These are phyloP conservation scores for Boletus pseudo-olivaceus DNA, from an alignment of 768 basidiomycete species.

Conservation along the genomic window DNA sequence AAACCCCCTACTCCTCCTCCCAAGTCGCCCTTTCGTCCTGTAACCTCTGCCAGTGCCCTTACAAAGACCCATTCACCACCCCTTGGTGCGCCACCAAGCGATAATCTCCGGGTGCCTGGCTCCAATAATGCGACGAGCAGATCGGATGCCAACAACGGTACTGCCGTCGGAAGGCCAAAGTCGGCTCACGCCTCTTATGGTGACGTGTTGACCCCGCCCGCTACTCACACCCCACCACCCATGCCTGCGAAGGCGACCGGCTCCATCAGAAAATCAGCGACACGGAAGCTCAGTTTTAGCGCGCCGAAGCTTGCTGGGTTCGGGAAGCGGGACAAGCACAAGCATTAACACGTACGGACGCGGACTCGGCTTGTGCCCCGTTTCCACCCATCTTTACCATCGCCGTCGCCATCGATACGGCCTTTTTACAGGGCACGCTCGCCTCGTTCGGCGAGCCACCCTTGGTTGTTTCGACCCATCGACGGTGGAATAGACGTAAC, in stretches of 20 bases:
- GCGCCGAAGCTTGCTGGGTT: conserved; percentile 52
- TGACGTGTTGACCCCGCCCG: conserved; percentile 11
- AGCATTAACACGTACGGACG: conserved; percentile 28
- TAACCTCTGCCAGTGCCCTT: conserved; percentile 37
- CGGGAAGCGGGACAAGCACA: conserved; percentile 50
- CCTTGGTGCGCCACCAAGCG: not conserved
- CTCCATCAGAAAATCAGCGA: conserved; percentile 36
- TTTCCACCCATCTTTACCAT: not conserved
- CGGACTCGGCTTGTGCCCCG: not conserved
- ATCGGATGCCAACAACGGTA: not conserved
- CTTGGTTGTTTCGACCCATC: not conserved
- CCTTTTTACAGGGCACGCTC: not conserved
- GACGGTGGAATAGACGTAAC: not conserved
- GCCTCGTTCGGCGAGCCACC: not conserved
- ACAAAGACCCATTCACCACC: conserved; percentile 8
- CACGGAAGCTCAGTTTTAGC: conserved; percentile 67
- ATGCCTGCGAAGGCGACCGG: conserved; percentile 19
- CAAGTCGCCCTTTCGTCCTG: conserved; percentile 32
- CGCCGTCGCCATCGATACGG: not conserved
- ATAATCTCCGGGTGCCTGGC: conserved; percentile 1
- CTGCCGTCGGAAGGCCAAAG: conserved; percentile 17
- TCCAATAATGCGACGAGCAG: not conserved
- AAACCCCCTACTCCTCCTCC: not conserved
- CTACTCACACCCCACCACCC: conserved; percentile 12
- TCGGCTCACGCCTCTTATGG: conserved; percentile 26